Conservation (phyloP, 495 filamentous ascomycete species). For the Penicillium canescens region DNA sequence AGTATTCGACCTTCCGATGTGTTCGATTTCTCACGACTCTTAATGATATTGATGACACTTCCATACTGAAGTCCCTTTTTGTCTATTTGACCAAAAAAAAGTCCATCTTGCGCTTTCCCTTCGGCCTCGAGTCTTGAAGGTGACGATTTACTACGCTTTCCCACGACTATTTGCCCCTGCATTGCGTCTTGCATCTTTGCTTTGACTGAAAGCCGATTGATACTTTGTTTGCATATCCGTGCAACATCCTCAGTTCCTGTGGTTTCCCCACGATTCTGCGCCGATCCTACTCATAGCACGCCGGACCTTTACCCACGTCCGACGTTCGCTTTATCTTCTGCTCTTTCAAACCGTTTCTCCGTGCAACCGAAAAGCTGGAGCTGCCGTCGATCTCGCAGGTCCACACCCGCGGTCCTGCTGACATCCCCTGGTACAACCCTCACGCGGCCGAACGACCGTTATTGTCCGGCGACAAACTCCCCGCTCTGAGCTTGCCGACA, state of each 20-base stretch:
- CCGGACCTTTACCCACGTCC: conserved; percentile 31
- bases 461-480: conserved; percentile 74
- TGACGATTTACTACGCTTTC: conserved; percentile 33
- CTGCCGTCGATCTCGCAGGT: conserved; percentile 89
- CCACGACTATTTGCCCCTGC: conserved; percentile 30
- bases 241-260: conserved; percentile 6
- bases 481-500: conserved; percentile 74
- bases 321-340: conserved; percentile 22
- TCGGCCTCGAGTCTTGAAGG: conserved; percentile 24
- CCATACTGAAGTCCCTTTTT: conserved; percentile 28
- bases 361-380: conserved; percentile 96
- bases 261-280: conserved; percentile 2
- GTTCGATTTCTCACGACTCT: conserved; percentile 54
- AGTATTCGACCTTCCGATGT: conserved; percentile 24
- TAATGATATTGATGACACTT: conserved; percentile 57
- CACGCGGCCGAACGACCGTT: conserved; percentile 68
- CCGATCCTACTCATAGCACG: conserved; percentile 19
- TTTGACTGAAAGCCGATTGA: neutral
- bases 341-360: conserved; percentile 39
- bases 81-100: conserved; percentile 14
- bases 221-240: conserved; percentile 7
- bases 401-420: conserved; percentile 83
- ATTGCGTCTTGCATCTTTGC: conserved; percentile 33
- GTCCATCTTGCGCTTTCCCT: neutral
- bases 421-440: conserved; percentile 75